phyloP scores from a whole-genome alignment of 179 eudicot species.

The Silene noctiflora region DNA sequence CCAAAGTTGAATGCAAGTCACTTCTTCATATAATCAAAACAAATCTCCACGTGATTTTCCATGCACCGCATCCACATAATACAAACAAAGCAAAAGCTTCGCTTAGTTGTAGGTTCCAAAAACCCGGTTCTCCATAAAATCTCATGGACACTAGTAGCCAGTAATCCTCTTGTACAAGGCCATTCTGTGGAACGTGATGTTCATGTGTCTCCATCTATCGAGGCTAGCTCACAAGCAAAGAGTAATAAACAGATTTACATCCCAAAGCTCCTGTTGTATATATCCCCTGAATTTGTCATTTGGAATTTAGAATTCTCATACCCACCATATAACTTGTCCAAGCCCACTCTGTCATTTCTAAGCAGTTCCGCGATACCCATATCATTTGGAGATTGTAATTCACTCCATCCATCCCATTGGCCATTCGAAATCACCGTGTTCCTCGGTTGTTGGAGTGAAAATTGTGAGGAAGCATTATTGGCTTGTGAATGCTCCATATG shows the following conservation, averaged over 20 bases:
- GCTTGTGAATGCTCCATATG: conserved; percentile 58
- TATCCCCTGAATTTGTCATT: conserved; percentile 66
- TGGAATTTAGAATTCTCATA: conserved; percentile 67
- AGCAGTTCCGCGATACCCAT: conserved; percentile 63
- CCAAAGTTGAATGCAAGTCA: conserved; percentile 24
- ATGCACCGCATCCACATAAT: conserved; percentile 16
- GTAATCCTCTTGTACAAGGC: conserved; percentile 23
- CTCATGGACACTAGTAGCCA: conserved; percentile 27
- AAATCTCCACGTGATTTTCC: conserved; percentile 18
- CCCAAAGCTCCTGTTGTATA: conserved; percentile 72
- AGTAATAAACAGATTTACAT: conserved; percentile 40
- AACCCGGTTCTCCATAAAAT: conserved; percentile 19
- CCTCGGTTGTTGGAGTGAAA: conserved; percentile 54
- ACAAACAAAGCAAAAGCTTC: conserved; percentile 19
- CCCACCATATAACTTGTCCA: conserved; percentile 47
- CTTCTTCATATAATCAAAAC: conserved; percentile 12
- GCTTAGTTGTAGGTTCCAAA: conserved; percentile 21
- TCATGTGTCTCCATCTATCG: conserved; percentile 29
- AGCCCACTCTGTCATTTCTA: conserved; percentile 61
- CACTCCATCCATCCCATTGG: conserved; percentile 84
- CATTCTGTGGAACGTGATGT: conserved; percentile 29
- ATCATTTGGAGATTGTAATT: conserved; percentile 49
- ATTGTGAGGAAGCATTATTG: conserved; percentile 49
- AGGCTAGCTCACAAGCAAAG: conserved; percentile 27
- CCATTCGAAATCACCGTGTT: conserved; percentile 50